phyloP scores from a whole-genome alignment of 768 basidiomycete genomes.

The Agrocybe chaxingu region DNA sequence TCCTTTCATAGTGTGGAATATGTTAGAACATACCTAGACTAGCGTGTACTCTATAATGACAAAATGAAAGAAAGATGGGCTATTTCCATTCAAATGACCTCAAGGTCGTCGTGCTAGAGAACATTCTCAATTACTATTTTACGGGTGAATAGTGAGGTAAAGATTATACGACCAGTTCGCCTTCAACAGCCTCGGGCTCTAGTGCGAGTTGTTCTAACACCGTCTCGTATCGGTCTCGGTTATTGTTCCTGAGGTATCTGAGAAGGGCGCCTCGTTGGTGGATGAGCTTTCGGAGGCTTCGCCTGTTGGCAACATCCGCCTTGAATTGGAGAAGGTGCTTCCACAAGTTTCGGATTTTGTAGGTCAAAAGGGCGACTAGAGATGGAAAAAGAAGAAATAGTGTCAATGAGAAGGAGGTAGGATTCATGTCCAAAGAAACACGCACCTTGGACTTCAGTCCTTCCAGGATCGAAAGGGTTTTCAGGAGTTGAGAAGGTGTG shows the following conservation, averaged over 20 bases:
- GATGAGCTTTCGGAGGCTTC: constrained; percentile 72
- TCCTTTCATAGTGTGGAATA: background rate
- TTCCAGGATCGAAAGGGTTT: constrained; percentile 72
- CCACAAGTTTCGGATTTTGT: constrained; percentile 82
- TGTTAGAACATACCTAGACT: too few species aligned
- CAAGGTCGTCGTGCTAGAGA: background rate
- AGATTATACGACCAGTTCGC: constrained; percentile 74
- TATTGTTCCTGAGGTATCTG: constrained; percentile 65
- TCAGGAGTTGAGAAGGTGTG: constrained; percentile 70
- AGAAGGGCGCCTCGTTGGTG: constrained; percentile 83
- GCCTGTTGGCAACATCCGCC: constrained; percentile 75
- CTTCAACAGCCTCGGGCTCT: constrained; percentile 80
- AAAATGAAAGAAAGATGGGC: too few species aligned
- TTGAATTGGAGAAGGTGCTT: constrained; percentile 64
- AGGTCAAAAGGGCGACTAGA: constrained; percentile 82
- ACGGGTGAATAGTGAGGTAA: background rate
- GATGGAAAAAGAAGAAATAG: background rate
- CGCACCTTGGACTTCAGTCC: constrained; percentile 89
- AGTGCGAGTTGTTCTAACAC: constrained; percentile 73
- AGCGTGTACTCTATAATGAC: too few species aligned
- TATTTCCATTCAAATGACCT: too few species aligned
- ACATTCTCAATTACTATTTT: too few species aligned
- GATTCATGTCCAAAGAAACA: constrained; percentile 5
- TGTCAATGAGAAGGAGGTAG: background rate
- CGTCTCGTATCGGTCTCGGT: constrained; percentile 70